Conservation (phyloP, 2,329 filamentous ascomycete species). For the Aspergillus hiratsukae region DNA sequence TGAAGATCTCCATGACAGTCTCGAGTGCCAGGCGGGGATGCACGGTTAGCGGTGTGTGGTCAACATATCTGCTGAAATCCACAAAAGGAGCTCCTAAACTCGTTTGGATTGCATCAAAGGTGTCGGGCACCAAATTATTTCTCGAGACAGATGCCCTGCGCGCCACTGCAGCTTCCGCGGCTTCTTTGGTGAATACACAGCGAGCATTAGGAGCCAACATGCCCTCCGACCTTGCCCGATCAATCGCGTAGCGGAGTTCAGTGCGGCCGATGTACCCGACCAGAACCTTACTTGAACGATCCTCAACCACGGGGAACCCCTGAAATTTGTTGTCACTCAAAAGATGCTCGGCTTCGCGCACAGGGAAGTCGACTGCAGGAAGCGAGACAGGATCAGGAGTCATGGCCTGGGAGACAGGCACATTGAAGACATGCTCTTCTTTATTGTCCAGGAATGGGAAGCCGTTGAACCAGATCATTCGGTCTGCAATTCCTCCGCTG, state of each 20-base stretch:
- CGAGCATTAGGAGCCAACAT: conserved; percentile 62
- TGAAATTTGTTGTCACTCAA: conserved; percentile 77
- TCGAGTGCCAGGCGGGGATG: conserved; percentile 89
- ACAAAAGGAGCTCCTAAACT: conserved; percentile 56
- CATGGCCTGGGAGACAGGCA: conserved; percentile 89
- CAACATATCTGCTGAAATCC: conserved; percentile 83
- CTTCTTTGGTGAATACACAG: conserved; percentile 65
- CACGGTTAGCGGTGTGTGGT: conserved; percentile 82
- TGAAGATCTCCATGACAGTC: conserved; percentile 97
- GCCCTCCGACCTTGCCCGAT: conserved; percentile 67
- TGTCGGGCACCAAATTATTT: conserved; percentile 39
- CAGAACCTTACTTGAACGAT: conserved; percentile 64
- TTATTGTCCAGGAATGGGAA: conserved; percentile 97
- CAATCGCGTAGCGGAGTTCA: conserved; percentile 85
- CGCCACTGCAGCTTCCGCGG: conserved; percentile 35
- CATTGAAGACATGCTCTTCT: conserved; percentile 93
- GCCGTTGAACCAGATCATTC: conserved; percentile 98
- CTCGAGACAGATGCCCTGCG: conserved; percentile 25
- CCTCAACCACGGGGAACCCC: conserved; percentile 87
- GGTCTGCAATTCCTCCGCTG: conserved; percentile 94
- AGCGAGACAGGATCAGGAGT: conserved; percentile 69
- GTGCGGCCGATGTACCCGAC: conserved; percentile 91
- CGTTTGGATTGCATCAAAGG: conserved; percentile 57
- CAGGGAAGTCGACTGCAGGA: conserved; percentile 66
- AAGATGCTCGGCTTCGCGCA: conserved; percentile 72